phyloP scores from a whole-genome alignment of 75 land plant genomes.

The Pinus taeda region DNA sequence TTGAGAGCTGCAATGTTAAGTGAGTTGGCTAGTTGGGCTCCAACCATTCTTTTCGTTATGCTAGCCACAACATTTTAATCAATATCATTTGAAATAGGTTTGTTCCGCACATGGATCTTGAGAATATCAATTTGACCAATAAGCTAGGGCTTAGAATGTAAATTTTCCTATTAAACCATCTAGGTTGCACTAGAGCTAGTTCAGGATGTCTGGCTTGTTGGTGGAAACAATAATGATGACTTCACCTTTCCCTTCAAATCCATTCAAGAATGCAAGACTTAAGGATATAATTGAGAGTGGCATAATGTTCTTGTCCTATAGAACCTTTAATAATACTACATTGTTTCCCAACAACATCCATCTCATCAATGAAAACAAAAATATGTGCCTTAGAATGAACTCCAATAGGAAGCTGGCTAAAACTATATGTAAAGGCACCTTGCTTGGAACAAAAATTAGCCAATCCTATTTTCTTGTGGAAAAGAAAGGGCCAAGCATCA shows the following conservation, averaged over 20 bases:
- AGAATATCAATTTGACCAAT: slow-evolving; percentile 84
- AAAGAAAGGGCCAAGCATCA: too few species aligned
- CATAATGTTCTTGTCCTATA: slow-evolving; percentile 97
- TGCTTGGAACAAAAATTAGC: too few species aligned
- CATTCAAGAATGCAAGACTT: slow-evolving; percentile 84
- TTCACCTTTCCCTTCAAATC: slow-evolving; percentile 95
- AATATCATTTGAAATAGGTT: slow-evolving; percentile 90
- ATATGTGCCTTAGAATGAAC: slow-evolving; percentile 66
- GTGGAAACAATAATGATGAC: slow-evolving; percentile 97
- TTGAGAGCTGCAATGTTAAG: slow-evolving; percentile 83
- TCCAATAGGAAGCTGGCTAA: too few species aligned
- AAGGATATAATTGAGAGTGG: slow-evolving; percentile 88
- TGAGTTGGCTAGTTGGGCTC: slow-evolving; percentile 90
- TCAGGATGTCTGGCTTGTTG: slow-evolving; percentile 92
- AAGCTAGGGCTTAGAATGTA: slow-evolving; percentile 77
- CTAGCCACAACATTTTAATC: slow-evolving; percentile 81
- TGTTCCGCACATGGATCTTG: slow-evolving; percentile 85
- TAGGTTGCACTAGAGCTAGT: slow-evolving; percentile 86
- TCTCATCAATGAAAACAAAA: slow-evolving; percentile 94
- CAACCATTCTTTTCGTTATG: slow-evolving; percentile 88
- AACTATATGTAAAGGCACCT: too few species aligned
- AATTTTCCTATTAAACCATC: slow-evolving; percentile 91
- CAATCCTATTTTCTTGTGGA: too few species aligned
- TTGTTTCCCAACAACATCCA: slow-evolving; percentile 95
- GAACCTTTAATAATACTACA: slow-evolving; percentile 90